Evolutionary conservation across 352 stramenopile genomes (phyloP).

Genomic region (Plasmopara muralis): DNA sequence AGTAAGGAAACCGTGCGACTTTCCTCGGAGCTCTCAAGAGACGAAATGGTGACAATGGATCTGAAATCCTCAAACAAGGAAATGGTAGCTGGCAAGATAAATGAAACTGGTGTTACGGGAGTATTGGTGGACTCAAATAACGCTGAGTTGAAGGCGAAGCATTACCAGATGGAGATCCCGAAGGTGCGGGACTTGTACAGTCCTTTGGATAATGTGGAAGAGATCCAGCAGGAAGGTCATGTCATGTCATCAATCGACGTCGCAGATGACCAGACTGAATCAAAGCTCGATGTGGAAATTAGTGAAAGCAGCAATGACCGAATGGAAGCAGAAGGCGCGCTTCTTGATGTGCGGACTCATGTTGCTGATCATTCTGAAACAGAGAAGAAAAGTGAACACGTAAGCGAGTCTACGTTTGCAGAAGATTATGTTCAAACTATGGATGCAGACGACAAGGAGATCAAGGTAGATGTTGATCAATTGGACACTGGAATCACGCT

Average conservation of each 20-base stretch:
- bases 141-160: conserved; percentile 14
- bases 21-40: conserved; percentile 1
- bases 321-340: neutral
- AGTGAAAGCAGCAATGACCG: conserved; percentile 3
- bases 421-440: conserved; percentile 1
- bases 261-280: conserved; percentile 1
- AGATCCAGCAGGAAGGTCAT: conserved; percentile 5
- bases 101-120: conserved; percentile 9
- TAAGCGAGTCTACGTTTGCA: conserved; percentile 3
- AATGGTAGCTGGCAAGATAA: conserved; percentile 1
- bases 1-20: conserved; percentile 1
- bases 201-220: conserved; percentile 5
- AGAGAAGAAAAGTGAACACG: neutral
- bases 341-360: conserved; percentile 4
- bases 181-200: conserved; percentile 7
- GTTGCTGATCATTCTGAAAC: conserved; percentile 1
- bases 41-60: neutral
- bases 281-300: conserved; percentile 1
- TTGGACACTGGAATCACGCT: conserved; percentile 2
- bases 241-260: neutral
- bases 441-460: conserved; percentile 1
- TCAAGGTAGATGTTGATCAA: neutral
- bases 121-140: conserved; percentile 8
- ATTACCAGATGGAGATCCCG: conserved; percentile 12
- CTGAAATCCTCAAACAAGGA: conserved; percentile 2